These are phyloP conservation scores for Candida pseudoviswanathii DNA, from an alignment of 1,139 yeast genomes.

Conservation along the genomic window DNA sequence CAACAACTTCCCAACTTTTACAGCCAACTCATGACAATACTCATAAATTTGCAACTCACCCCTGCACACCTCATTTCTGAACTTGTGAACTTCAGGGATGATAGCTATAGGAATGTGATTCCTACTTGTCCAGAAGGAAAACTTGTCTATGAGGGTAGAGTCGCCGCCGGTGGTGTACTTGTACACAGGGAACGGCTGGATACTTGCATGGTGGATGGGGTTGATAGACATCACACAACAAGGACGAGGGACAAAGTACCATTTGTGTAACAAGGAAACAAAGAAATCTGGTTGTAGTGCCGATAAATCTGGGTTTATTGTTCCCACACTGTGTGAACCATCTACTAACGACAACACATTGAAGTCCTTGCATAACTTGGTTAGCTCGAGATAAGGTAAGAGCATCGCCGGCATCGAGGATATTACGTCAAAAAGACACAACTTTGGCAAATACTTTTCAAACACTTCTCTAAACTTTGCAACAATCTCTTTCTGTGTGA, in stretches of 20 bases:
- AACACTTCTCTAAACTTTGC: conserved; percentile 37
- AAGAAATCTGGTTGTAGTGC: conserved; percentile 60
- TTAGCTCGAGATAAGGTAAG: conserved; percentile 56
- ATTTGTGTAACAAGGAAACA: conserved; percentile 68
- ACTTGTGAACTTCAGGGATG: conserved; percentile 46
- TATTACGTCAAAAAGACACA: conserved; percentile 62
- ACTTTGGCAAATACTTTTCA: conserved; percentile 24
- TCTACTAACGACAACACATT: conserved; percentile 60
- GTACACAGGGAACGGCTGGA: conserved; percentile 65
- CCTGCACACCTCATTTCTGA: conserved; percentile 58
- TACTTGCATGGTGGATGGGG: conserved; percentile 46
- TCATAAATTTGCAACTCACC: conserved; percentile 56
- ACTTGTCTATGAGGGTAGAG: conserved; percentile 60
- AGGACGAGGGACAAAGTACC: conserved; percentile 63
- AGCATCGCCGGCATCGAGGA: conserved; percentile 65
- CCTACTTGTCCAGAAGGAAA: conserved; percentile 40
- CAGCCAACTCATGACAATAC: conserved; percentile 50
- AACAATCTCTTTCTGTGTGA: conserved; percentile 50
- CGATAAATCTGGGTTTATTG: conserved; percentile 40
- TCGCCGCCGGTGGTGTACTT: conserved; percentile 24
- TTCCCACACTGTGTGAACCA: conserved; percentile 73
- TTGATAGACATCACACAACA: conserved; percentile 63
- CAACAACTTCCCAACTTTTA: conserved; percentile 39
- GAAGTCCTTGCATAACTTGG: conserved; percentile 48
- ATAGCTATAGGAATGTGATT: conserved; percentile 28